phyloP scores from a whole-genome alignment of 2,329 filamentous ascomycete species.

The Trichoderma oligosporum region DNA sequence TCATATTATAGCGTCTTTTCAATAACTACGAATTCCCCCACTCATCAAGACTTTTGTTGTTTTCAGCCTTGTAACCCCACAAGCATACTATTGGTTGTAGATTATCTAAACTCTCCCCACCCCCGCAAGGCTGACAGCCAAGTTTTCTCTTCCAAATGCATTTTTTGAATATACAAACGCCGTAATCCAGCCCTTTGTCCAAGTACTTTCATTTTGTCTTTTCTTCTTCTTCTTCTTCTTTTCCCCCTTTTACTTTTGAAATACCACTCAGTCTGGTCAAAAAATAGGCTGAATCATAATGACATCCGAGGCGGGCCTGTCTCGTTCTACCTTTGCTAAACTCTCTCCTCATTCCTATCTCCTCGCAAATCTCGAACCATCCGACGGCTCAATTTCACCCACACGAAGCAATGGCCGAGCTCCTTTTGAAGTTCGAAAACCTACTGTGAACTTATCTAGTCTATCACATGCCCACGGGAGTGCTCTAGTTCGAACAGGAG shows the following conservation, averaged over 20 bases:
- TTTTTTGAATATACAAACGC: neutral
- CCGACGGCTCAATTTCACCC: conserved; percentile 44
- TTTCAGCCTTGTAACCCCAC: conserved; percentile 18
- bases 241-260: neutral
- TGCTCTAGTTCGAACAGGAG: conserved; percentile 80
- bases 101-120: neutral
- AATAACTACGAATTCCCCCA: no score
- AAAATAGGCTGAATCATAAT: conserved; percentile 23
- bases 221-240: no score
- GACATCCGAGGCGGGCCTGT: conserved; percentile 40
- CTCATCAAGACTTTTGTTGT: no score
- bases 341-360: conserved; percentile 87
- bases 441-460: conserved; percentile 77
- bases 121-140: conserved; percentile 26
- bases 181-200: neutral
- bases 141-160: conserved; percentile 24
- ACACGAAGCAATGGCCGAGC: conserved; percentile 78
- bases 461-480: conserved; percentile 88
- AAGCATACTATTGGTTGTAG: conserved; percentile 1
- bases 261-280: neutral
- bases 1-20: no score
- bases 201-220: neutral
- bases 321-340: conserved; percentile 75
- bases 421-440: conserved; percentile 63
- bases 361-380: conserved; percentile 76